Base-by-base conservation (phyloP, 768 basidiomycete genomes). In the Leccinum truebloodii region DNA sequence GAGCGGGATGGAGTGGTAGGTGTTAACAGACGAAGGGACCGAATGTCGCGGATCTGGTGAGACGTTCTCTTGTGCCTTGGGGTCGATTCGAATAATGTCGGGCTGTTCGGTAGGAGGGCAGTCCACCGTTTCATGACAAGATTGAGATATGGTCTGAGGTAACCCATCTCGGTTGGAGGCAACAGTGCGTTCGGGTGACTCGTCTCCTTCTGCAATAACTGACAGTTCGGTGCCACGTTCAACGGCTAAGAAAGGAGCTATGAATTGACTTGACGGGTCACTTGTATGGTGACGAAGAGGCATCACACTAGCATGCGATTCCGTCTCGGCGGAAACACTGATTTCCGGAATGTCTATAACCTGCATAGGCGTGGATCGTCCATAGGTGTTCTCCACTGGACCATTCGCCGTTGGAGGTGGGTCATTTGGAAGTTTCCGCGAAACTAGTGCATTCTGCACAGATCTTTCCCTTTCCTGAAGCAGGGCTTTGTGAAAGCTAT, bases 121-220 rank as follows among this genome's bases (percentile, higher is more conserved):
- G 10, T 39, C 39, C 10, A 46, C 51, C 9, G 39, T 12, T 56
- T 9, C 52, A n/a, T 51, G 28, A 13, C 0, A 18, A 35, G 26
- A 13, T 34, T 4, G 57, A 53, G 50, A 30, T 12, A 46, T 32
- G 0, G n/a, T 39, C 16, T 59, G 54, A 39, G 46, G 20, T 22
- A 32, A 51, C 34, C 24, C 44, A 9, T 46, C 56, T 26, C 20
- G 53, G 24, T 46, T 22, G 44, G 52, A 52, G 54, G 28, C n/a
- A 44, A 57, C 6, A 14, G 58, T 53, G 32, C 71, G 71, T 57
- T 89, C 86, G 4, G 71, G 71, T 3, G 76, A 77, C 65, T 89
- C 86, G 52, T 92, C 89, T 55, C 84, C 88, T 73, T 90, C 89
- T 0, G 81, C 84, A 57, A 90, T 90, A 57, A 88, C 79, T 30